Conservation (phyloP, 148 eudicot species). For the Cornus suecica region DNA sequence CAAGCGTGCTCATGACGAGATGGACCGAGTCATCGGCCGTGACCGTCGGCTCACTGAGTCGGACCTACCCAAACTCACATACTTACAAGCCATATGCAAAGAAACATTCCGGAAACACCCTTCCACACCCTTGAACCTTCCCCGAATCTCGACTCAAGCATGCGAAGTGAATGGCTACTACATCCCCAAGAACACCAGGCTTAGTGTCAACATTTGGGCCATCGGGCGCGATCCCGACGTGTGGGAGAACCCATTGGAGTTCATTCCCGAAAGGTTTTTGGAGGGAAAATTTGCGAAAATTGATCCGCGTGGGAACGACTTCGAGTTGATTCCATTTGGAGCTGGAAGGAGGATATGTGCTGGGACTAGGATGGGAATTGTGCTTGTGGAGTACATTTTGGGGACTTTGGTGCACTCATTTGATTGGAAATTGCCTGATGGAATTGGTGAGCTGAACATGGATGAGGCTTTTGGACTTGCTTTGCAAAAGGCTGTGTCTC, state of each 20-base stretch:
- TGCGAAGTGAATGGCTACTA: conserved; percentile 27
- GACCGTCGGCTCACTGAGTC: conserved; percentile 28
- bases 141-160: conserved; percentile 16
- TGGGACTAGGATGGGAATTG: conserved; percentile 34
- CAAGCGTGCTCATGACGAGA: conserved; percentile 20
- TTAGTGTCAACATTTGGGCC: conserved; percentile 38
- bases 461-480: conserved; percentile 35
- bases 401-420: conserved; percentile 35
- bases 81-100: conserved; percentile 37
- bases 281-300: conserved; percentile 7
- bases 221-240: conserved; percentile 35
- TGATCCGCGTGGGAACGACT: conserved; percentile 32
- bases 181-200: conserved; percentile 31
- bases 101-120: conserved; percentile 42
- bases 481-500: conserved; percentile 26
- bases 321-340: conserved; percentile 41
- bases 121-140: conserved; percentile 25
- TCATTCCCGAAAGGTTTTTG: conserved; percentile 38
- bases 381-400: conserved; percentile 28
- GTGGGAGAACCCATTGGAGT: conserved; percentile 32
- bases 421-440: conserved; percentile 32
- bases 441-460: conserved; percentile 23
- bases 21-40: conserved; percentile 21
- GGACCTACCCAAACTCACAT: conserved; percentile 31
- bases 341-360: conserved; percentile 50